Base-by-base conservation (phyloP, 2,329 filamentous ascomycete genomes). In the Cladophialophora carrionii region DNA sequence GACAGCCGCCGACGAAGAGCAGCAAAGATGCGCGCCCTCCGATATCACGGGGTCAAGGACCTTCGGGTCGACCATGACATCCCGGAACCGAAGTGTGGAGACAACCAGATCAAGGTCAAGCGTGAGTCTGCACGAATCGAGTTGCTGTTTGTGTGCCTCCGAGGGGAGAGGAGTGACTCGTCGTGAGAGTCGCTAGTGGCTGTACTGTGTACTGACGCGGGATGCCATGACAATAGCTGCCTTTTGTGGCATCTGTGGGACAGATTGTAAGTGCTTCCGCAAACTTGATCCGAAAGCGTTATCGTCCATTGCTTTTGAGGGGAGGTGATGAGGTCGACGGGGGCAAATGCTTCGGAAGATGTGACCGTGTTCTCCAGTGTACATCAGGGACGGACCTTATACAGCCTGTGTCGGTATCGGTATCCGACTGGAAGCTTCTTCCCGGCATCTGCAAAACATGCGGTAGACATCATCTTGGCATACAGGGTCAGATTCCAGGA, bases 31-130 rank as follows among this genome's bases (percentile, higher is more conserved):
- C 72, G 74, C 65, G 76, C 76, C 9, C 72, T 77, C 49, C 73
- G 76, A 7, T 78, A 76, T 67, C 74, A 78, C 62, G 76, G 74
- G 29, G 66, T 68, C 43, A 69, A 71, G 12, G 76, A 78, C 66
- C 68, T 78, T 62, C 74, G 76, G 10, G 61, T 78, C 26, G 75
- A 72, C 22, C 31, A 76, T 37, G 71, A 77, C 58, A 70, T 78
- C 14, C 69, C 74, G 24, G 76, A 76, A 63, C 75, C 75, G 0
- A 48, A 68, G 51, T 82, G 83, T 62, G 76, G 79, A 4, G 74
- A 79, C 8, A 82, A 82, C 1, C 81, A 87, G 73, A 79, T 88
- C 68, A 77, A 77, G 69, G 65, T 68, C 48, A 64, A 67, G 34
- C 65, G 64, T 57, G 20, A 58, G 52, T 69, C 58, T 26, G 34